Percentiles rank a stretch among this genome's conserved stretches.
phyloP scores from a whole-genome alignment of 176 grass and related monocot species.

The Carex myosuroides region DNA sequence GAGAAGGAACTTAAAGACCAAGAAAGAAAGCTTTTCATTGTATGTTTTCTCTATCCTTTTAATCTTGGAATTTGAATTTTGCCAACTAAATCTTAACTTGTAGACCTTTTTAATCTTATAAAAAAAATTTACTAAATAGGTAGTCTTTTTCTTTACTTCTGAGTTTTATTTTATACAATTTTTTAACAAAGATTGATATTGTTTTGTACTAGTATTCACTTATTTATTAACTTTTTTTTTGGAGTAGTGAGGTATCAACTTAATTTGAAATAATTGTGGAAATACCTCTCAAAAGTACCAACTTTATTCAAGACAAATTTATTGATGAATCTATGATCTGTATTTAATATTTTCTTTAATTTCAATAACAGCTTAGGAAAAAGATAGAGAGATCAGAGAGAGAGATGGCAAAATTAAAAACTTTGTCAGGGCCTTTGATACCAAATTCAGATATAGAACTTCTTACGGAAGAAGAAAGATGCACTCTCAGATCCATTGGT shows the following conservation, averaged over 20 bases:
- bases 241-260: neutral
- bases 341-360: constrained; percentile 5
- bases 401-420: constrained; percentile 45
- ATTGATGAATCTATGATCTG: neutral
- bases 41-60: constrained; percentile 30
- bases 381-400: constrained; percentile 78
- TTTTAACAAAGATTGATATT: neutral
- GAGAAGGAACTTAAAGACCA: constrained; percentile 69
- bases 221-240: neutral
- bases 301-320: neutral
- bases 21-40: constrained; percentile 53
- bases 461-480: constrained; percentile 73
- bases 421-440: constrained; percentile 40
- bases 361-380: constrained; percentile 48
- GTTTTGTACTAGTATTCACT: neutral
- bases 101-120: neutral
- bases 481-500: constrained; percentile 51
- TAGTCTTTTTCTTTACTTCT: constrained; percentile 6
- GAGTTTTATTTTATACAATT: neutral
- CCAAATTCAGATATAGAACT: constrained; percentile 61
- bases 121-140: neutral
- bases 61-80: neutral
- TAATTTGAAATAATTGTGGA: neutral
- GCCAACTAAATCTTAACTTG: neutral
- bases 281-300: neutral